Percentiles rank a stretch among this genome's conserved stretches.
Conservation (phyloP, 495 filamentous ascomycete species). For the Neurospora sublineolata region DNA sequence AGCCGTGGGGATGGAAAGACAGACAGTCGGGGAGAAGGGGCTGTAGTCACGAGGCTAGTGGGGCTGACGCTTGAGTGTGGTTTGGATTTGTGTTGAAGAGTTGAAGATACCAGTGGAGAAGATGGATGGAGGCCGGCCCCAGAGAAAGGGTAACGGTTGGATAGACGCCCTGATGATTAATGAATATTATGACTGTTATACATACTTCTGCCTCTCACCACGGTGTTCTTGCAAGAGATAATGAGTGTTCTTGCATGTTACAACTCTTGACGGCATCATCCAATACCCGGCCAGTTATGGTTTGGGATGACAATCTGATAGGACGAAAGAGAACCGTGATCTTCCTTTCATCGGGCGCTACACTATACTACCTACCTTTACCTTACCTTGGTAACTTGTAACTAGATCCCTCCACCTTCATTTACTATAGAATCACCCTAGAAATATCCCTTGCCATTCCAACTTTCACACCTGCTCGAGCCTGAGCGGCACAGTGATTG, state of each 20-base stretch:
- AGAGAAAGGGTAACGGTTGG: not conserved
- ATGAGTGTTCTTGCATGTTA: not conserved
- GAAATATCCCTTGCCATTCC: too few relatives aligned
- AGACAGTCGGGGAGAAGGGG: not conserved
- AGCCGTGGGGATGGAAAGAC: constrained; percentile 7
- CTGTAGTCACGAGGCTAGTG: not conserved
- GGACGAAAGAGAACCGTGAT: not conserved
- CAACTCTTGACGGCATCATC: not conserved
- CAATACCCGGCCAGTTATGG: not conserved
- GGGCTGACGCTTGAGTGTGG: not conserved
- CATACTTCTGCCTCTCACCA: not conserved
- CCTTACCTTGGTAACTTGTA: too few relatives aligned
- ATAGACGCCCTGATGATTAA: not conserved
- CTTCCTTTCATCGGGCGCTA: not conserved
- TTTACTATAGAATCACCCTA: too few relatives aligned
- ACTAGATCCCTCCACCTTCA: too few relatives aligned
- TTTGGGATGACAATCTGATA: not conserved
- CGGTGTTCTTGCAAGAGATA: not conserved
- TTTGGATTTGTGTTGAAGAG: not conserved
- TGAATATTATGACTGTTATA: not conserved
- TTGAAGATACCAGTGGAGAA: not conserved
- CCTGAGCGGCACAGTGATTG: not conserved
- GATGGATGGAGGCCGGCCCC: not conserved
- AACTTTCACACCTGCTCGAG: not conserved
- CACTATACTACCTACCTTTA: too few relatives aligned